These are phyloP conservation scores for Cercophora sp. DNA, from an alignment of 495 filamentous ascomycete genomes.

Conservation along the genomic window DNA sequence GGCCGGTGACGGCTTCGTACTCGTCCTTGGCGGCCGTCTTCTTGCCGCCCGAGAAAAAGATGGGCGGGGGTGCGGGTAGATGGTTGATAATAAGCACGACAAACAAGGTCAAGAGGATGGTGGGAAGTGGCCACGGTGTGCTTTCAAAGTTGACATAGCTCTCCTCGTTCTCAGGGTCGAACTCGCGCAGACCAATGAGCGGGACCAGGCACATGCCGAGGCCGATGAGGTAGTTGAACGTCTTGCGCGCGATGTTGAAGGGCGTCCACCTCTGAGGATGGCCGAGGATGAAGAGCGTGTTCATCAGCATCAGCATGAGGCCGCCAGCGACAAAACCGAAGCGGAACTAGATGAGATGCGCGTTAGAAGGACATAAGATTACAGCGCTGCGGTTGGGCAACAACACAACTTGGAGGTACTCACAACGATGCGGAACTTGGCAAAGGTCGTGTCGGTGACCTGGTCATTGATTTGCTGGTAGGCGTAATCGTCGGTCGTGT, in stretches of 20 bases:
- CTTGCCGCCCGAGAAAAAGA: constrained; percentile 17
- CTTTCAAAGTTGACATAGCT: constrained; percentile 21
- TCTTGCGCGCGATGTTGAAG: constrained; percentile 34
- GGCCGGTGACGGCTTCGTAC: not conserved
- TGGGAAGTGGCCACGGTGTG: constrained; percentile 39
- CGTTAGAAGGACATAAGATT: no score
- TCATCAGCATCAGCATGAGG: constrained; percentile 10
- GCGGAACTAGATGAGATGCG: not conserved
- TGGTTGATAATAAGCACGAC: constrained; percentile 33
- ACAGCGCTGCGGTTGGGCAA: no score
- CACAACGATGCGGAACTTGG: no score
- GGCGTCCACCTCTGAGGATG: constrained; percentile 27
- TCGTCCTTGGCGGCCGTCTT: not conserved
- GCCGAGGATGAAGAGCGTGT: constrained; percentile 35
- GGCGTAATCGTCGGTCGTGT: not conserved
- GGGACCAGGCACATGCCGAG: constrained; percentile 30
- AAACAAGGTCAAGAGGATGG: constrained; percentile 31
- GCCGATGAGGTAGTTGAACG: constrained; percentile 32
- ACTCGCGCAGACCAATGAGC: constrained; percentile 13
- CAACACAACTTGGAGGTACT: no score
- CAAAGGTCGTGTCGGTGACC: not conserved
- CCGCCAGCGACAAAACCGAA: not conserved
- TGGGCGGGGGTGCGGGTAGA: constrained; percentile 26
- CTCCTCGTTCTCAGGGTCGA: constrained; percentile 19
- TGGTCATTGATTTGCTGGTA: not conserved